phyloP scores from a whole-genome alignment of 495 filamentous ascomycete genomes.

The Darksidea phi region DNA sequence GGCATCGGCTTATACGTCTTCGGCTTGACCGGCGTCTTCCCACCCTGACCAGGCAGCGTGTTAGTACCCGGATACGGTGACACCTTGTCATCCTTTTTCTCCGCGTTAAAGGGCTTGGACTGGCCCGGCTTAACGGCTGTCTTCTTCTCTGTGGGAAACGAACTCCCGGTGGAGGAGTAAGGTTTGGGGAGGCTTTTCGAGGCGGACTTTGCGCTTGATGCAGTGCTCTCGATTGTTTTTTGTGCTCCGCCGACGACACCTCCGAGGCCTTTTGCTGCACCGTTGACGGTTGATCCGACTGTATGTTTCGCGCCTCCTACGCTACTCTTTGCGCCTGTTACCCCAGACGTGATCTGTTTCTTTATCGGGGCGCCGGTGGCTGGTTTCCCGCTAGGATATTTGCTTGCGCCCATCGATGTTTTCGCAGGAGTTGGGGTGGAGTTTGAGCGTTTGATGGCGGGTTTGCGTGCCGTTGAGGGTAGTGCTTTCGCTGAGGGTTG shows the following conservation, averaged over 20 bases:
- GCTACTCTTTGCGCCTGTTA: constrained; percentile 5
- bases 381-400: constrained; percentile 25
- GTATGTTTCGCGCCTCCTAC: constrained; percentile 12
- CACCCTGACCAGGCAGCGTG: constrained; percentile 19
- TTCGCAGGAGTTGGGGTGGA: constrained; percentile 19
- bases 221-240: background rate
- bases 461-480: constrained; percentile 12
- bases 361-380: background rate
- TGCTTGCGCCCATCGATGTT: constrained; percentile 13
- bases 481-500: constrained; percentile 1
- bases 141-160: constrained; percentile 18
- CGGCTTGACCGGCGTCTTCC: constrained; percentile 17
- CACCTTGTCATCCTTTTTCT: constrained; percentile 1
- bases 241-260: background rate
- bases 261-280: background rate
- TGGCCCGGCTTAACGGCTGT: constrained; percentile 19
- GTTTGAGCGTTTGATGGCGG: constrained; percentile 22
- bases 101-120: constrained; percentile 9
- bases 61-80: constrained; percentile 30
- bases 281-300: background rate
- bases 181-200: constrained; percentile 10
- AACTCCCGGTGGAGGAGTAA: background rate
- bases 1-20: constrained; percentile 18
- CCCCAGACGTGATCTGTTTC: constrained; percentile 12
- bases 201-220: background rate